Percentiles rank a stretch among this genome's conserved stretches.
phyloP scores from a whole-genome alignment of 345 rosid species.

The Xanthoceras sorbifolium region DNA sequence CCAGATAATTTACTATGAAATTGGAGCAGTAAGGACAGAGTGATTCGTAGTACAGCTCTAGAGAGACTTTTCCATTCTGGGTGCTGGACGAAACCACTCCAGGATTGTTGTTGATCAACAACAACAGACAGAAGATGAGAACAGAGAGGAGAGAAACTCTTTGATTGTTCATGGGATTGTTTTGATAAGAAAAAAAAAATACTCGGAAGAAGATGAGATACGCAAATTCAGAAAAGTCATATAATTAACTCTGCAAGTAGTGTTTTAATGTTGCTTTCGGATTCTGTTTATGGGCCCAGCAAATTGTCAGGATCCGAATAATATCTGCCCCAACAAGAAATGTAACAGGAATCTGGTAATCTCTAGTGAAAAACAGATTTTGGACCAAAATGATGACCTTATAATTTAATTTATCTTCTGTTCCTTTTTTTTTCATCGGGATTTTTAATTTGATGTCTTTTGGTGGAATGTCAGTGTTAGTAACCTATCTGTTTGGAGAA shows the following conservation, averaged over 20 bases:
- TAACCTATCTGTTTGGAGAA: no score
- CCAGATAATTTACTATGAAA: constrained; percentile 40
- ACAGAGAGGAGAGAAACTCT: not conserved
- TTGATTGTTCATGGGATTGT: not conserved
- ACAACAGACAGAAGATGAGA: not conserved
- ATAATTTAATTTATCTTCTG: no score
- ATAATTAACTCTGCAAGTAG: not conserved
- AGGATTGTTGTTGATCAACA: not conserved
- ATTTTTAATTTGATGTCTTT: no score
- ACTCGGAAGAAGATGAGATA: not conserved
- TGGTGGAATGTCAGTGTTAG: no score
- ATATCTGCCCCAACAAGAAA: no score
- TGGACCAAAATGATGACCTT: no score
- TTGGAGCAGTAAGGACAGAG: constrained; percentile 47
- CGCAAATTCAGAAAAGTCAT: not conserved
- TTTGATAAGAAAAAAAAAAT: not conserved
- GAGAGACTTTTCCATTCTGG: constrained; percentile 16
- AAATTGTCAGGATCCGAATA: not conserved
- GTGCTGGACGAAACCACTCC: not conserved
- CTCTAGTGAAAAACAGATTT: no score
- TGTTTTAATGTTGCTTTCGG: not conserved
- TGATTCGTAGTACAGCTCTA: constrained; percentile 44
- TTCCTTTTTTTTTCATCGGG: no score
- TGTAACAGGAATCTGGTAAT: not conserved
- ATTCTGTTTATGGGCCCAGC: not conserved